These are phyloP conservation scores for Neofusicoccum umdonicola DNA, from an alignment of 2,329 filamentous ascomycete genomes.

Conservation along the genomic window DNA sequence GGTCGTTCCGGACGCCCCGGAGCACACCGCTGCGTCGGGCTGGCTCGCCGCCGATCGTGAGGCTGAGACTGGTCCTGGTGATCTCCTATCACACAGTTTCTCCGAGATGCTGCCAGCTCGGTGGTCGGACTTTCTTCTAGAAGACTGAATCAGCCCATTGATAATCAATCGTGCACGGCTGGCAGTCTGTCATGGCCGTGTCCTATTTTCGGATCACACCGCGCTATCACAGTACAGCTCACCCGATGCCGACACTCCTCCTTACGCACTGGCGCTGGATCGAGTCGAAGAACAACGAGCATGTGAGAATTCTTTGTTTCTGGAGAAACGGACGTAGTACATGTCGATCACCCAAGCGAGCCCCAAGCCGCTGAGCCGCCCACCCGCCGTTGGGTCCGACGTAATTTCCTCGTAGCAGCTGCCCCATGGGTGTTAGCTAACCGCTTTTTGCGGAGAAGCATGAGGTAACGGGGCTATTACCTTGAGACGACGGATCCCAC, in stretches of 20 bases:
- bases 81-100: neutral
- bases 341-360: slow-evolving; percentile 1
- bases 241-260: too few relatives aligned
- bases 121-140: neutral
- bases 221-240: neutral
- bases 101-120: slow-evolving; percentile 6
- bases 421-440: neutral
- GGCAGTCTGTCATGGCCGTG: neutral
- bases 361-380: neutral
- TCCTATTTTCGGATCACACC: neutral
- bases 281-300: neutral
- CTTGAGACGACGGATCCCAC: neutral
- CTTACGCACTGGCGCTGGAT: too few relatives aligned
- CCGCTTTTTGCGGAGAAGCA: neutral
- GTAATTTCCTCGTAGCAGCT: slow-evolving; percentile 9
- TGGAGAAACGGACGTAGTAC: neutral
- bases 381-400: neutral
- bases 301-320: neutral
- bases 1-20: neutral
- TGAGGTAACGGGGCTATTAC: neutral
- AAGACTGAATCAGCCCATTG: neutral
- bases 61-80: neutral
- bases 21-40: neutral
- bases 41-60: neutral
- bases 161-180: neutral